These are phyloP conservation scores for Backusella australiensis DNA, from an alignment of 192 early-diverging fungal species.

Conservation along the genomic window DNA sequence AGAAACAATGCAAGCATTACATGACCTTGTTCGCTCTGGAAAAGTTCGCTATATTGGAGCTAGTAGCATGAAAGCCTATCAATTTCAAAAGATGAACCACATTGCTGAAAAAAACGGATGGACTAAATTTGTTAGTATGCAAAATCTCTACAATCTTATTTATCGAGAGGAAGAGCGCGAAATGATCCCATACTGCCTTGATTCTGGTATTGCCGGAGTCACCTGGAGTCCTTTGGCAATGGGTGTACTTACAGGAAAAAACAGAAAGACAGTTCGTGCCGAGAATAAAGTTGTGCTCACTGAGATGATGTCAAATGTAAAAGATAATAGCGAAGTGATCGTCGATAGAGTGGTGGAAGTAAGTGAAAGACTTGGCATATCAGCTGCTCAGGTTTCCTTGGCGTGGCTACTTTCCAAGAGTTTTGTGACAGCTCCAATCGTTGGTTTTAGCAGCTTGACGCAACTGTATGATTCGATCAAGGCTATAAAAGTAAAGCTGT, in stretches of 20 bases:
- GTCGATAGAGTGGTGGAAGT: constrained; percentile 25
- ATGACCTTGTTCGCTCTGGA: constrained; percentile 63
- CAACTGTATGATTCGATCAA: constrained; percentile 26
- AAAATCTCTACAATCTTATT: constrained; percentile 38
- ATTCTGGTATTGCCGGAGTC: constrained; percentile 30
- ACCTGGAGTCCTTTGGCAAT: constrained; percentile 33
- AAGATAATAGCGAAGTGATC: constrained; percentile 6
- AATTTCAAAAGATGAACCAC: constrained; percentile 35
- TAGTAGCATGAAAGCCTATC: constrained; percentile 38
- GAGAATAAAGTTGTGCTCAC: not conserved
- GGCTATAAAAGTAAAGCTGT: constrained; percentile 14
- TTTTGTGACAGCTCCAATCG: constrained; percentile 19
- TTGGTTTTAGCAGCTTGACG: constrained; percentile 23
- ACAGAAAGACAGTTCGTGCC: constrained; percentile 11
- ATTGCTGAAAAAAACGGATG: constrained; percentile 39
- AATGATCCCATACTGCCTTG: constrained; percentile 34
- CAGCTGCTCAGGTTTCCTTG: constrained; percentile 24
- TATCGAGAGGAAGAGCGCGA: constrained; percentile 45
- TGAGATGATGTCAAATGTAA: not conserved
- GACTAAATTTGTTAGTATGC: constrained; percentile 23
- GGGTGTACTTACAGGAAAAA: constrained; percentile 24
- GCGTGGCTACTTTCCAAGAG: constrained; percentile 27
- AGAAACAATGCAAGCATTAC: constrained; percentile 67
- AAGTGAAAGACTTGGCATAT: constrained; percentile 14
- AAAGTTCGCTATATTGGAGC: constrained; percentile 52